These are phyloP conservation scores for Claviceps fusiformis DNA, from an alignment of 2,329 filamentous ascomycete genomes.

Conservation along the genomic window DNA sequence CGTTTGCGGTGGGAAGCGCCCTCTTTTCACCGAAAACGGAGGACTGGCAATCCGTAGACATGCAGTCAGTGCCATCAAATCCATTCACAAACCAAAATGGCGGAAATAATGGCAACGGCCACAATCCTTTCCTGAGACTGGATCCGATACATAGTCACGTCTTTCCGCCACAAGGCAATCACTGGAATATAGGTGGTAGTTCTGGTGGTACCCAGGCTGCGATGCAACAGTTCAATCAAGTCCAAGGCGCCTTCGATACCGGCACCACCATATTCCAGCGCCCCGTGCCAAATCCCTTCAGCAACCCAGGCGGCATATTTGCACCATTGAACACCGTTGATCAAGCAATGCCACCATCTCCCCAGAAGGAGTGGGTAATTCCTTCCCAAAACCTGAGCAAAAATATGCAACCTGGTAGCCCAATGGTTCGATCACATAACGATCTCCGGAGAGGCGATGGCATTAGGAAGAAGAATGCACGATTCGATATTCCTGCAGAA, in stretches of 20 bases:
- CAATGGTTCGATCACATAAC: slow-evolving; percentile 60
- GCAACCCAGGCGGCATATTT: slow-evolving; percentile 41
- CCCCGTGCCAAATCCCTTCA: slow-evolving; percentile 42
- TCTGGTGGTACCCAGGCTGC: slow-evolving; percentile 50
- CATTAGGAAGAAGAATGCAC: slow-evolving; percentile 97
- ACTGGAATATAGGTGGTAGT: slow-evolving; percentile 54
- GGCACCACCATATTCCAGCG: slow-evolving; percentile 39
- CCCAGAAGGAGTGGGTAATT: slow-evolving; percentile 45
- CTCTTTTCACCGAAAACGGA: slow-evolving; percentile 54
- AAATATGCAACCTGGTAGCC: slow-evolving; percentile 53
- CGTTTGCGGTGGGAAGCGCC: slow-evolving; percentile 41
- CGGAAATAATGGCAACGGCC: slow-evolving; percentile 35
- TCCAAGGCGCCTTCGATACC: slow-evolving; percentile 42
- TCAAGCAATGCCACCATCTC: slow-evolving; percentile 39
- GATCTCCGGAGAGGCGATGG: slow-evolving; percentile 69
- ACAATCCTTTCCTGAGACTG: slow-evolving; percentile 55
- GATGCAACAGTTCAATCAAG: slow-evolving; percentile 47
- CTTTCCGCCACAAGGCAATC: slow-evolving; percentile 26
- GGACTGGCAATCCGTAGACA: slow-evolving; percentile 49
- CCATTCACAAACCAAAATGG: slow-evolving; percentile 43
- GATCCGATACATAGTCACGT: slow-evolving; percentile 33
- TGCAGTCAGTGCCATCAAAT: slow-evolving; percentile 50
- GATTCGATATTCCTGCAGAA: slow-evolving; percentile 92
- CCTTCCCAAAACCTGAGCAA: slow-evolving; percentile 38
- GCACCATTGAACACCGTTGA: slow-evolving; percentile 32